phyloP scores from a whole-genome alignment of 2,329 filamentous ascomycete species.

The Colletotrichum lini region DNA sequence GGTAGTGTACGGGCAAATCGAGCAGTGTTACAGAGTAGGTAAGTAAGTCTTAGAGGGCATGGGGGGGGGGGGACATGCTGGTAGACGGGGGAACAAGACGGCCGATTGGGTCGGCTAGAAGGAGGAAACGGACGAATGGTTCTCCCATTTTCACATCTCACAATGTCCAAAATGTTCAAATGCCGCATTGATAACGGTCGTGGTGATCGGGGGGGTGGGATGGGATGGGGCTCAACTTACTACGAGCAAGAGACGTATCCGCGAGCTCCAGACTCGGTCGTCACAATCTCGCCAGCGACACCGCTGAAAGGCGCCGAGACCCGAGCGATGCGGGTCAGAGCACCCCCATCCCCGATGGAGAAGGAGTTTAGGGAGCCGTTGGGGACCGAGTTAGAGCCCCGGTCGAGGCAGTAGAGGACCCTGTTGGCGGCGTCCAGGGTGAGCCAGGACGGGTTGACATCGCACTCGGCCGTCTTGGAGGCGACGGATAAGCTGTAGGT shows the following conservation, averaged over 20 bases:
- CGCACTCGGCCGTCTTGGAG: conserved; percentile 40
- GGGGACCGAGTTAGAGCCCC: conserved; percentile 29
- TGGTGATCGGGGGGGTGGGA: too few species aligned
- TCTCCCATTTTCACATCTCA: conserved; percentile 12
- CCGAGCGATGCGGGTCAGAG: conserved; percentile 42
- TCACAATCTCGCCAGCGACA: conserved; percentile 44
- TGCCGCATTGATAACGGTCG: too few species aligned
- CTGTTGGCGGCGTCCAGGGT: conserved; percentile 39
- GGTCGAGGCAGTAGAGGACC: conserved; percentile 41
- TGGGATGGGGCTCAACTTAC: conserved; percentile 33
- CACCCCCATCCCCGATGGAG: conserved; percentile 39
- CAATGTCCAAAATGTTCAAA: too few species aligned
- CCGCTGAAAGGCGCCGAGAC: conserved; percentile 40
- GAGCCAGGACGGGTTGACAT: conserved; percentile 41
- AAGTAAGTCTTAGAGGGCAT: too few species aligned
- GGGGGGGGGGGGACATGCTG: not conserved
- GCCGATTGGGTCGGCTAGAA: conserved; percentile 24
- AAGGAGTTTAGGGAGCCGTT: conserved; percentile 42
- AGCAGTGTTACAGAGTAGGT: too few species aligned
- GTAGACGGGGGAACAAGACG: not conserved
- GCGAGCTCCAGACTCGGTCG: conserved; percentile 39
- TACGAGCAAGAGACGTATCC: conserved; percentile 43
- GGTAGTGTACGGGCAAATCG: too few species aligned
- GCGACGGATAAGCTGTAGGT: conserved; percentile 40
- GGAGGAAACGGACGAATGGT: conserved; percentile 14